Conservation (phyloP, 176 grass and related monocot genomes). For the Calamus simplicifolius region DNA sequence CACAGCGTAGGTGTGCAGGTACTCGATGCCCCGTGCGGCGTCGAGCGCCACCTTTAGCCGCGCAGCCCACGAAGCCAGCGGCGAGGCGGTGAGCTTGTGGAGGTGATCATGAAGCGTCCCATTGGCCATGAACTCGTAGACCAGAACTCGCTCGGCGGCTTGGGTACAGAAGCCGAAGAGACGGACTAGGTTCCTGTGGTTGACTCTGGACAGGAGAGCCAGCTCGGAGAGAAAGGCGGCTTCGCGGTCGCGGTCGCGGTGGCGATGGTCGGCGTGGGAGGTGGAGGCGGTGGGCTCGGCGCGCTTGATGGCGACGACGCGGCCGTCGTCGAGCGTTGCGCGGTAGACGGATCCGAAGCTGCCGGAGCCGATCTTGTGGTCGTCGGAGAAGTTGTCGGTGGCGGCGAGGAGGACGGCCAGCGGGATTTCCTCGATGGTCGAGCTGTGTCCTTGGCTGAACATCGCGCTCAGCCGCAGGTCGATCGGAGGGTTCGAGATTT, state of each 20-base stretch:
- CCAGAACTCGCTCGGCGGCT: slow-evolving; percentile 46
- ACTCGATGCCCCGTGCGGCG: slow-evolving; percentile 81
- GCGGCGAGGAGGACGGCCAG: slow-evolving; percentile 35
- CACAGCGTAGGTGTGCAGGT: slow-evolving; percentile 94
- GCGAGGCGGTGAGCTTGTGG: slow-evolving; percentile 26
- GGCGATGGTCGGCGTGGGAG: slow-evolving; percentile 34
- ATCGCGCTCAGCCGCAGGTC: slow-evolving; percentile 8
- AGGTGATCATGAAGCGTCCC: slow-evolving; percentile 83
- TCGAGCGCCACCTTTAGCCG: slow-evolving; percentile 59
- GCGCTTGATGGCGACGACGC: slow-evolving; percentile 69
- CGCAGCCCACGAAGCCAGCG: slow-evolving; percentile 24
- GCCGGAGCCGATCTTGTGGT: slow-evolving; percentile 51
- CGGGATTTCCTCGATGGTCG: slow-evolving; percentile 49
- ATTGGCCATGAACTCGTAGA: slow-evolving; percentile 92
- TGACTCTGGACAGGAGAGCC: slow-evolving; percentile 60
- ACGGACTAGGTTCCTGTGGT: slow-evolving; percentile 88
- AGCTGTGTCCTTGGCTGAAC: slow-evolving; percentile 28
- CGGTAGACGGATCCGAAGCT: slow-evolving; percentile 96
- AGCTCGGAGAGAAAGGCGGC: slow-evolving; percentile 79
- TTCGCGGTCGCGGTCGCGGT: slow-evolving; percentile 49
- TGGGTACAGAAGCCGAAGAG: slow-evolving; percentile 76
- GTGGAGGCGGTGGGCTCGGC: slow-evolving; percentile 23
- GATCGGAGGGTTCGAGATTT: background rate
- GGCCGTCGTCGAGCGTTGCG: slow-evolving; percentile 46
- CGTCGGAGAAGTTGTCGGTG: slow-evolving; percentile 56